These are phyloP conservation scores for Leucogyrophana mollusca DNA, from an alignment of 768 basidiomycete genomes.

Conservation along the genomic window DNA sequence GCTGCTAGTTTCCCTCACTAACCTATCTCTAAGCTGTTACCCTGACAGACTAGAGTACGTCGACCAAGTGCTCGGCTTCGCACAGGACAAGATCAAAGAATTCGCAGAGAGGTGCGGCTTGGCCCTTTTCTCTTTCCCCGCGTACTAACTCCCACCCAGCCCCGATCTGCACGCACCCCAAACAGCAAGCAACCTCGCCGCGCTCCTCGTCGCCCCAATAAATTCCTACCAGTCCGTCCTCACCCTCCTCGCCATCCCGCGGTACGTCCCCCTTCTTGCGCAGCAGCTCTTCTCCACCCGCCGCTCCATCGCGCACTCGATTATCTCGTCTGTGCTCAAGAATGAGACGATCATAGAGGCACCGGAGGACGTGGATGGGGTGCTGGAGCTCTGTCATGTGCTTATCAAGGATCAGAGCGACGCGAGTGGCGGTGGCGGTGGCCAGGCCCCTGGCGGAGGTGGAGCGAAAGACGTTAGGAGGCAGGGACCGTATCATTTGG, in stretches of 20 bases:
- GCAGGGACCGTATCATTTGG: slow-evolving; percentile 59
- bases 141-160: slow-evolving; percentile 37
- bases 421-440: slow-evolving; percentile 29
- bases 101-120: slow-evolving; percentile 70
- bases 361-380: slow-evolving; percentile 91
- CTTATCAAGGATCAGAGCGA: slow-evolving; percentile 85
- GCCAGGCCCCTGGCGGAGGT: slow-evolving; percentile 25
- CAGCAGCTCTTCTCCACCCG: slow-evolving; percentile 89
- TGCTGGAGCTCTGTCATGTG: slow-evolving; percentile 90
- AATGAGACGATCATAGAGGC: slow-evolving; percentile 95
- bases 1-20: slow-evolving; percentile 90
- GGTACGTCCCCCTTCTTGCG: slow-evolving; percentile 79
- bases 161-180: slow-evolving; percentile 86
- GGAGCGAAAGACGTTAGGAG: slow-evolving; percentile 47
- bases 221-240: slow-evolving; percentile 96
- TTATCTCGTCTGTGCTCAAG: slow-evolving; percentile 92
- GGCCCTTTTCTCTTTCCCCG: not conserved
- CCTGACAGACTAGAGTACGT: slow-evolving; percentile 97
- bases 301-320: slow-evolving; percentile 89
- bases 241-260: slow-evolving; percentile 93
- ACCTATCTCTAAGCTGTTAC: slow-evolving; percentile 94
- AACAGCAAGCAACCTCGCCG: slow-evolving; percentile 87
- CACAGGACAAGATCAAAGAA: slow-evolving; percentile 81
- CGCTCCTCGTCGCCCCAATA: slow-evolving; percentile 90
- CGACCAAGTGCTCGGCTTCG: slow-evolving; percentile 91